Conservation (phyloP, 2,329 filamentous ascomycete species). For the Cladosporium sp. region DNA sequence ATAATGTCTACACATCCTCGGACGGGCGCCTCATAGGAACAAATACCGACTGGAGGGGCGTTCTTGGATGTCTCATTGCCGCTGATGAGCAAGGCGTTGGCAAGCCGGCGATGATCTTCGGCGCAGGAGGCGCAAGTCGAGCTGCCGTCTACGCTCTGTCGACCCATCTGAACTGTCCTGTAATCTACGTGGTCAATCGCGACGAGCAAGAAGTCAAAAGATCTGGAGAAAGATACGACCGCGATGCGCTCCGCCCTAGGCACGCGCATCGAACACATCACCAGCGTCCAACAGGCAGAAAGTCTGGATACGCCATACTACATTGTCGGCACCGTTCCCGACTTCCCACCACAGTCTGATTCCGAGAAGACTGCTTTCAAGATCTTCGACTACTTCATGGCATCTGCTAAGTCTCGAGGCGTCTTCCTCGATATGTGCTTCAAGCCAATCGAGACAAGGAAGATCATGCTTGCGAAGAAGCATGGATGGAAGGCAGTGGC, state of each 20-base stretch:
- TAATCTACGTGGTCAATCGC: constrained; percentile 27
- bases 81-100: constrained; percentile 25
- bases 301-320: constrained; percentile 37
- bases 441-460: constrained; percentile 44
- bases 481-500: constrained; percentile 44
- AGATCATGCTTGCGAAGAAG: constrained; percentile 39
- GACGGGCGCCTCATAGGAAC: constrained; percentile 39
- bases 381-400: neutral
- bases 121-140: constrained; percentile 47
- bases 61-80: constrained; percentile 41
- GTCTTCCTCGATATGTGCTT: constrained; percentile 49
- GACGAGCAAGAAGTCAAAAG: constrained; percentile 24
- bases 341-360: constrained; percentile 38
- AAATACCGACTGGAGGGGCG: constrained; percentile 50
- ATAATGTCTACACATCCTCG: constrained; percentile 39
- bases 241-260: neutral
- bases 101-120: constrained; percentile 42
- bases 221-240: constrained; percentile 20
- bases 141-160: constrained; percentile 36
- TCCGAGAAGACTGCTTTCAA: constrained; percentile 32
- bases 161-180: constrained; percentile 12
- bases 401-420: constrained; percentile 29
- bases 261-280: constrained; percentile 36
- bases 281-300: constrained; percentile 32
- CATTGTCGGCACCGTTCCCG: constrained; percentile 45